Base-by-base conservation (phyloP, 495 filamentous ascomycete species). In the Penicillium crystallinum region DNA sequence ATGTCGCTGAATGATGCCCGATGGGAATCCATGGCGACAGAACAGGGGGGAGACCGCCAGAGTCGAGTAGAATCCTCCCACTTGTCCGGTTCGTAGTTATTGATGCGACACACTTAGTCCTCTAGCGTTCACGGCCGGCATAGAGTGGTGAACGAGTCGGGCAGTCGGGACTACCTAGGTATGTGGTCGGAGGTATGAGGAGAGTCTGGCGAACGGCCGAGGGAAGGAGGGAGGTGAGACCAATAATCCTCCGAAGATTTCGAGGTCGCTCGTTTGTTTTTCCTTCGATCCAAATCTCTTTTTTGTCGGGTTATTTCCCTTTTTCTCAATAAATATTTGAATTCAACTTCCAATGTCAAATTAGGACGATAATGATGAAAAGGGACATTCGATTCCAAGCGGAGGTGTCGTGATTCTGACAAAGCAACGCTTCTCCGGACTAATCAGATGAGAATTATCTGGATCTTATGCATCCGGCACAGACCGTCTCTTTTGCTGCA, bases 341-440 rank as follows among this genome's bases (percentile, higher is more conserved):
- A 48, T 1, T 22, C 17, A 33, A 47, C 44, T 47, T 25, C 31
- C 31, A 48, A 50, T 29, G 25, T 40, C 37, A 46, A 29, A 35
- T 43, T 17, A 25, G 23, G 47, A 51, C 29, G 35, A 36, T 17
- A 46, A 25, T 41, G 42, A 31, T 39, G 42, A 42, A 58, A 57
- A 57, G 53, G 56, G 47, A 62, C 52, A 57, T 57, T 61, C 49
- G 49, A 57, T 57, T 61, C 49, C 54, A 55, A 47, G 59, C 53
- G 57, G 60, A 64, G 57, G 59, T 64, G 61, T 60, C 57, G 62
- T 63, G 59, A 61, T 55, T 58, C 62, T 65, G 62, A 65, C 62
- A 63, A 65, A 65, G 62, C 62, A 63, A 49, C 52, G 59, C 57
- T 49, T 53, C 61, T 62, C 62, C 59, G 38, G 38, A 61, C 50